A percentile compares a stretch with the other conserved stretches of the same genome.
Evolutionary conservation across 1,139 yeast genomes (phyloP).

Genomic region (Lodderomyces beijingensis): DNA sequence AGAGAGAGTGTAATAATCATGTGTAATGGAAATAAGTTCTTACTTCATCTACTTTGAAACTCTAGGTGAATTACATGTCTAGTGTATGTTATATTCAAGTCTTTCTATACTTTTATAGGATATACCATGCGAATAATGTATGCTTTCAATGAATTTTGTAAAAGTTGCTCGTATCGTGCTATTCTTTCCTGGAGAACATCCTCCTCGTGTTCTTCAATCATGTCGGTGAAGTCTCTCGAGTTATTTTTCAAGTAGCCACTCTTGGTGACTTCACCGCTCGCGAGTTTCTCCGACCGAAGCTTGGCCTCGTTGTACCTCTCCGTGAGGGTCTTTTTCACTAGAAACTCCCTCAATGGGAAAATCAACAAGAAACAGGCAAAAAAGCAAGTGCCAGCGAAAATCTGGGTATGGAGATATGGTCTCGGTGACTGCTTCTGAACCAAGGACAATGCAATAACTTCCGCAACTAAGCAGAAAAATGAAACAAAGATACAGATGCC

Average conservation of each 20-base stretch:
- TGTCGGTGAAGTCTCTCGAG: slow-evolving; percentile 1
- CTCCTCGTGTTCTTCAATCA: slow-evolving; percentile 12
- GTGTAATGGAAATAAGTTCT: too few species aligned
- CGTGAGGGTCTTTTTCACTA: slow-evolving; percentile 19
- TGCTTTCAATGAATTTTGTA: slow-evolving; percentile 9
- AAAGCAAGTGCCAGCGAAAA: slow-evolving; percentile 52
- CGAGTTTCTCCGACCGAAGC: slow-evolving; percentile 5
- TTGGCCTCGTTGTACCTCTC: slow-evolving; percentile 12
- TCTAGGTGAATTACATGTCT: too few species aligned
- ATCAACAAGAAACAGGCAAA: slow-evolving; percentile 26
- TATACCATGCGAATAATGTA: slow-evolving; percentile 20
- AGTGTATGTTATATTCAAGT: too few species aligned
- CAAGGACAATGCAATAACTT: slow-evolving; percentile 47
- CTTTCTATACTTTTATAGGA: slow-evolving; percentile 24
- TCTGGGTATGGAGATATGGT: slow-evolving; percentile 58
- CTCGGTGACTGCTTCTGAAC: slow-evolving; percentile 22
- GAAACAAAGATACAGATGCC: slow-evolving; percentile 48
- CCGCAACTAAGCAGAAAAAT: slow-evolving; percentile 42
- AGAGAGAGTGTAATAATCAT: too few species aligned
- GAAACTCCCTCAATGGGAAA: slow-evolving; percentile 29
- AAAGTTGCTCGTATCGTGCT: slow-evolving; percentile 17
- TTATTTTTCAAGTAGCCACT: slow-evolving; percentile 10
- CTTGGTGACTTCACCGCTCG: slow-evolving; percentile 5
- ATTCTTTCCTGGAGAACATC: slow-evolving; percentile 17
- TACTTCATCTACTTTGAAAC: too few species aligned